A percentile compares a stretch with the other conserved stretches of the same genome.
These are phyloP conservation scores for Diplodia scrobiculata DNA, from an alignment of 2,329 filamentous ascomycete genomes.

Conservation along the genomic window DNA sequence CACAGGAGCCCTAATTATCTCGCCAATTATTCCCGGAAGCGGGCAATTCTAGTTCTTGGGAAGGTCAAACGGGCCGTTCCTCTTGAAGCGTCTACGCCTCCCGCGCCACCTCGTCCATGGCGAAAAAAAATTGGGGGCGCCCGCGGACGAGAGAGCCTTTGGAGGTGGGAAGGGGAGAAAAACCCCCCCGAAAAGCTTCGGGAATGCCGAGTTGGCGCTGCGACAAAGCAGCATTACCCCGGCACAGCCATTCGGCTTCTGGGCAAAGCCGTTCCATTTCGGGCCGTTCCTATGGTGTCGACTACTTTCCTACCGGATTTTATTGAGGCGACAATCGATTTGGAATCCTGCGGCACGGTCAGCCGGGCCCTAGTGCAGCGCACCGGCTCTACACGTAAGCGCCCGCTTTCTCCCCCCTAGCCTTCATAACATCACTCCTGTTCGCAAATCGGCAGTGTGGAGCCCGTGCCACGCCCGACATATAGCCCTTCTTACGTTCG, in stretches of 20 bases:
- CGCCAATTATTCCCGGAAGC: background rate
- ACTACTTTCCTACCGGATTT: background rate
- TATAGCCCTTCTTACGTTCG: background rate
- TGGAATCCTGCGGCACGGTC: background rate
- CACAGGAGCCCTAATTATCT: conserved; percentile 2
- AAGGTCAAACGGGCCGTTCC: conserved; percentile 4
- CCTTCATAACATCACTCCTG: background rate
- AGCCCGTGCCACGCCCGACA: background rate
- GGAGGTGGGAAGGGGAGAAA: background rate
- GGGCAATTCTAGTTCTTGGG: background rate
- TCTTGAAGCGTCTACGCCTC: conserved; percentile 8
- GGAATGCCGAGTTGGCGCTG: background rate
- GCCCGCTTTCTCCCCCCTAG: background rate
- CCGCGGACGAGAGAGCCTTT: background rate
- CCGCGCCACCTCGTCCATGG: background rate
- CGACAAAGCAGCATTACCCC: too few species aligned
- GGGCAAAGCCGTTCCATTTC: background rate
- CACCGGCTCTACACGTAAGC: conserved; percentile 3
- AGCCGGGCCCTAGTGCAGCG: conserved; percentile 3
- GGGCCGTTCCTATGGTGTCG: background rate
- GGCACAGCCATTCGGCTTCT: background rate
- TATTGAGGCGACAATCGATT: background rate
- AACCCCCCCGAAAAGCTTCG: background rate
- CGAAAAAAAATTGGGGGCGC: background rate
- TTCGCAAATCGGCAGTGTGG: conserved; percentile 4